Evolutionary conservation across 129 eudicot genomes (phyloP).

Genomic region (Centella asiatica): DNA sequence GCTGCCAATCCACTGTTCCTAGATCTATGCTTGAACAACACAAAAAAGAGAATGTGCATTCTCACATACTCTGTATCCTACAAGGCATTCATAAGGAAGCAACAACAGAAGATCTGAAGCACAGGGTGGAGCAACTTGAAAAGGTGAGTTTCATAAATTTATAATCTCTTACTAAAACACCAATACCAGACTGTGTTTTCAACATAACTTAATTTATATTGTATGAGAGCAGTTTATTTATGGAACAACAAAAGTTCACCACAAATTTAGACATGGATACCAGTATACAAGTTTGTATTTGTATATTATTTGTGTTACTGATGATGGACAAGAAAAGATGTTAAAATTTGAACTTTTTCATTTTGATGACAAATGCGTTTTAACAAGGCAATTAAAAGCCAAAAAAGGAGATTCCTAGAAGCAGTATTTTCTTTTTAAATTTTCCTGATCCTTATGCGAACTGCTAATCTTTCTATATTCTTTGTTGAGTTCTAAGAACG

Average conservation of each 20-base stretch:
- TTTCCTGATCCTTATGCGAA: not conserved
- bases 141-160: conserved; percentile 30
- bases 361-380: not conserved
- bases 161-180: not conserved
- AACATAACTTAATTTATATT: not conserved
- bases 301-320: not conserved
- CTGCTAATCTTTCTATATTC: not conserved
- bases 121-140: conserved; percentile 47
- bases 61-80: conserved; percentile 51
- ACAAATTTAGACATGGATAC: not conserved
- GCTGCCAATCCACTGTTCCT: conserved; percentile 59
- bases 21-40: conserved; percentile 52
- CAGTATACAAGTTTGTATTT: not conserved
- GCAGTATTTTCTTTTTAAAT: not conserved
- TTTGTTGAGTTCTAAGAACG: not conserved
- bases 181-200: not conserved
- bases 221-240: conserved; percentile 2
- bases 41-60: conserved; percentile 33
- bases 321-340: no score
- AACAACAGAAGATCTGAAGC: conserved; percentile 33
- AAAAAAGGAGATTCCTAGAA: not conserved
- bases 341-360: not conserved
- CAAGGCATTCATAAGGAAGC: conserved; percentile 52
- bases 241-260: not conserved
- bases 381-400: not conserved